These are phyloP conservation scores for Morella rubra DNA, from an alignment of 306 rosid genomes.

Conservation along the genomic window DNA sequence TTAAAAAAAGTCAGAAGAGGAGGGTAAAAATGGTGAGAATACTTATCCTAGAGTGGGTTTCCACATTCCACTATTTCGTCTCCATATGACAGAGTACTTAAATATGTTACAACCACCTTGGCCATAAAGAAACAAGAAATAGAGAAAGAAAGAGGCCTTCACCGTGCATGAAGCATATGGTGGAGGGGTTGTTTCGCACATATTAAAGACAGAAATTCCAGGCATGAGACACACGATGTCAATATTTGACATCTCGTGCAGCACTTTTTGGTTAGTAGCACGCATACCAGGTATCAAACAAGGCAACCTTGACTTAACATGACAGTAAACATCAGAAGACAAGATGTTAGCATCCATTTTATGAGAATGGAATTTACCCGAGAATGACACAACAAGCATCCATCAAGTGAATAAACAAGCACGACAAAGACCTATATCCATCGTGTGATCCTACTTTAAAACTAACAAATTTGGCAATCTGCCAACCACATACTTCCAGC, in stretches of 20 bases:
- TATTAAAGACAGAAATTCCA: not conserved
- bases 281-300: not conserved
- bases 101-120: not conserved
- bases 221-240: not conserved
- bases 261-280: not conserved
- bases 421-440: not conserved
- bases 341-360: not conserved
- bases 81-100: not conserved
- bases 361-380: not conserved
- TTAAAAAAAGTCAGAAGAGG: no score
- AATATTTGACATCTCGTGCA: not conserved
- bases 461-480: not conserved
- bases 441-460: not conserved
- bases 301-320: not conserved
- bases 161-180: not conserved
- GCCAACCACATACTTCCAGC: not conserved
- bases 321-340: not conserved
- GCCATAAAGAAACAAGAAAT: not conserved
- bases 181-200: not conserved
- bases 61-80: not conserved
- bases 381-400: not conserved
- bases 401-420: not conserved
- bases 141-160: not conserved
- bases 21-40: not conserved
- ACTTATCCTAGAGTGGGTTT: not conserved